Evolutionary conservation across 2,329 filamentous ascomycete genomes (phyloP), one percentile per base, ranked within the genome.

Genomic region (Talaromyces amestolkiae): DNA sequence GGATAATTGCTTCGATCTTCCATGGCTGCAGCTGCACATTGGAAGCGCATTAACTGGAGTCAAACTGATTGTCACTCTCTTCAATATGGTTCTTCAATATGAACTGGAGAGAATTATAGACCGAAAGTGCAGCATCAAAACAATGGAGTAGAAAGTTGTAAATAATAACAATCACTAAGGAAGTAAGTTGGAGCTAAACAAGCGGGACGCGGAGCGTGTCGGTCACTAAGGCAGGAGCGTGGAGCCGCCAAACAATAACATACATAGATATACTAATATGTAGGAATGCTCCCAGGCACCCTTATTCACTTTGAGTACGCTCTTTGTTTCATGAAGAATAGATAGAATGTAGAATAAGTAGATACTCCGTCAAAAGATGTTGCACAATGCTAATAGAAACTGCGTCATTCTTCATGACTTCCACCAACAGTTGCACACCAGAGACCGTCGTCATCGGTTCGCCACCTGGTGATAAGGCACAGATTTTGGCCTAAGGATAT

Each of bases 21-120:
- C 64, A 66, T 66, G 60, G 51, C 59, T 61, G 51, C 43, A 65
- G 60, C 49, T 61, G 51, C 58, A 61, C 51, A 62, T 58, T 37
- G 45, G 45, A 39, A 33, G 56, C 56, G 24, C 56, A n/a, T 31
- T n/a, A 17, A 59, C 37, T 31, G 17, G 22, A 59, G 22, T 43
- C 53, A 56, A 24, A 13, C 13, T 37, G 35, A 13, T 37, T 37
- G 35, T 37, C 10, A 3, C 8, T 3, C 9, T 37, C 13, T 7
- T 37, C 13, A 37, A 37, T 37, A 13, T 13, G 35, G 9, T 37
- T 37, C 35, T 37, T 27, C 27, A 27, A 27, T 27, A 27, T 27
- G 27, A 27, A 27, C 27, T 6, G 27, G 9, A 37, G 35, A 37
- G 35, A 0, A 37, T 13, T 63, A 5, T 45, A 27, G 39, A 43